Base-by-base conservation (phyloP, 2,329 filamentous ascomycete genomes). In the Aspergillus sp. region DNA sequence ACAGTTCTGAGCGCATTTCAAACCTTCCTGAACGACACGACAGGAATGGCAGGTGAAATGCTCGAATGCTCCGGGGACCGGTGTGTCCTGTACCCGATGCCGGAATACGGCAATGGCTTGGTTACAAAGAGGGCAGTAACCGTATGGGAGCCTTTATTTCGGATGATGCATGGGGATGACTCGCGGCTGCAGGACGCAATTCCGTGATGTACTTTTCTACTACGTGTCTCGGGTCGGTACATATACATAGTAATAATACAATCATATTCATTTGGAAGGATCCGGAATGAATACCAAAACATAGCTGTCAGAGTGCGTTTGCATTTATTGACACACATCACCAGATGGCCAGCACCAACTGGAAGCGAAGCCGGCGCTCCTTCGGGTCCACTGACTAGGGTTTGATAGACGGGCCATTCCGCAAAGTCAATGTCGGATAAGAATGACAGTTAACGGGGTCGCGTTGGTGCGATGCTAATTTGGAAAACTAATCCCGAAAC, bases 131-230 rank as follows among this genome's bases (percentile, higher is more conserved):
- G 73, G n/a, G 68, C 71, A 0, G 63, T 68, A 2, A 72, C 71
- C 0, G 73, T 77, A 1, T 77, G 73, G 70, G 74, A 78, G 43
- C 73, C 74, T 10, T 55, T 75, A 17, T 75, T 76, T 53, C 66
- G 67, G 47, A 65, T 66, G 52, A 60, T 72, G 47, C 73, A 77
- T 54, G 68, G 69, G 7, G 72, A 76, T 49, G 50, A 55, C 10
- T 74, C 70, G 7, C 60, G 56, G 0, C 59, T 76, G n/a, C 61
- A 67, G 5, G 68, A 69, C 49, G 66, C 72, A 12, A 65, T 63
- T 55, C 57, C 51, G 43, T 69, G 46, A 56, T 52, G 20, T 13
- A 15, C 22, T 42, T 20, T n/a, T 7, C 4, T 37, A 37, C 17
- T 37, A n/a, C 10, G 9, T 12, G 25, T 30, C 25, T 30, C 25